A percentile compares a stretch with the other conserved stretches of the same genome.
Conservation (phyloP, 2,329 filamentous ascomycete genomes). For the Cordyceps cateniannulata region DNA sequence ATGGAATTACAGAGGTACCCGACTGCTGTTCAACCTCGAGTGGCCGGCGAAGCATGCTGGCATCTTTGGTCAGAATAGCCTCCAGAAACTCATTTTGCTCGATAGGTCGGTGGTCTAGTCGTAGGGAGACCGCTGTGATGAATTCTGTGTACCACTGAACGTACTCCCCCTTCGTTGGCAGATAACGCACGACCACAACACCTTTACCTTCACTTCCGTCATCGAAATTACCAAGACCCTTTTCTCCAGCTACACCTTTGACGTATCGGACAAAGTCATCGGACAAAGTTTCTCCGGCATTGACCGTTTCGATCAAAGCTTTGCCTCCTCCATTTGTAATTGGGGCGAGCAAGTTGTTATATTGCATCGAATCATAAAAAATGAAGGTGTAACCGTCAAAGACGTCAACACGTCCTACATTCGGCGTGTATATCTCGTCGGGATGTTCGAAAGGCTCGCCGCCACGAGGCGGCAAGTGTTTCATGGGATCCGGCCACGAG, state of each 20-base stretch:
- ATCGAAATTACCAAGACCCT: constrained; percentile 59
- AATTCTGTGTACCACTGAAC: constrained; percentile 65
- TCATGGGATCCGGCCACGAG: constrained; percentile 68
- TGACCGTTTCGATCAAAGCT: constrained; percentile 59
- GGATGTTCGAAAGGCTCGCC: constrained; percentile 68
- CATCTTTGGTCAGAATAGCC: constrained; percentile 76
- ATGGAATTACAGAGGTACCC: constrained; percentile 13
- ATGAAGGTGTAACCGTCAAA: constrained; percentile 88
- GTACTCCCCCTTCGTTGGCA: constrained; percentile 48
- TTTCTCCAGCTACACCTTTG: constrained; percentile 66
- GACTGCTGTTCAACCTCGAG: constrained; percentile 45
- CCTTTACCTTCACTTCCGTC: constrained; percentile 60
- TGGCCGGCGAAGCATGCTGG: constrained; percentile 61
- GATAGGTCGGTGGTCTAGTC: constrained; percentile 74
- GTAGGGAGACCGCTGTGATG: constrained; percentile 60
- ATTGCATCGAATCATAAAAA: constrained; percentile 72
- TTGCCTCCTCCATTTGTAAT: constrained; percentile 81
- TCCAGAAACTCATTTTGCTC: constrained; percentile 90
- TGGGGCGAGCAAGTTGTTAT: constrained; percentile 64
- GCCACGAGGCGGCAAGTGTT: constrained; percentile 67
- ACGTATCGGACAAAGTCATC: constrained; percentile 76
- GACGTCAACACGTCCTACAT: constrained; percentile 57
- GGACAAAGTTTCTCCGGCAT: constrained; percentile 56
- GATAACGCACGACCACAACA: constrained; percentile 71
- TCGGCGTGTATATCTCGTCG: constrained; percentile 64